These are phyloP conservation scores for Licmophora abbreviata DNA, from an alignment of 108 stramenopile genomes.

Conservation along the genomic window DNA sequence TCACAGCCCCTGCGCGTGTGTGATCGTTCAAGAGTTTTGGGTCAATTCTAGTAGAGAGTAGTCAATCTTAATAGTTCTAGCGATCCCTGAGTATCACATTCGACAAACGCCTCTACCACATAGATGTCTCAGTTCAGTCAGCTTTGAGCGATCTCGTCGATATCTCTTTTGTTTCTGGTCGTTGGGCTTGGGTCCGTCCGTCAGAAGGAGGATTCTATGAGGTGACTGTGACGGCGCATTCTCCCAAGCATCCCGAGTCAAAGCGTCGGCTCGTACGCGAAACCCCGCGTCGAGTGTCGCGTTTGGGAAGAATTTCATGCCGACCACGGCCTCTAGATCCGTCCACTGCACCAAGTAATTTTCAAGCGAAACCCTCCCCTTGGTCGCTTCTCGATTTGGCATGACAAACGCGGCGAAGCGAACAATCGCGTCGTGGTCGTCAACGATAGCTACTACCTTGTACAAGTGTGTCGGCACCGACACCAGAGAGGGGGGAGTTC, in stretches of 20 bases:
- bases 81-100: not conserved
- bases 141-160: no score
- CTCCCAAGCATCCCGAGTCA: no score
- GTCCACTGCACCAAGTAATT: constrained; percentile 72
- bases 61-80: not conserved
- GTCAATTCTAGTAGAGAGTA: not conserved
- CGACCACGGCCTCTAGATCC: constrained; percentile 71
- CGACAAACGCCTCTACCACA: no score
- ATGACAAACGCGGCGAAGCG: constrained; percentile 78
- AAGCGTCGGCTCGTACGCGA: no score
- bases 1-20: constrained; percentile 34
- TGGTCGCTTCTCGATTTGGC: constrained; percentile 41
- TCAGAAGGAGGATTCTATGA: no score
- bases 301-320: constrained; percentile 63
- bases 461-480: constrained; percentile 82
- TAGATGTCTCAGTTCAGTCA: no score
- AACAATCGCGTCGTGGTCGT: constrained; percentile 9
- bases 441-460: constrained; percentile 52
- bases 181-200: no score
- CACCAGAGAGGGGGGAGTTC: constrained; percentile 58
- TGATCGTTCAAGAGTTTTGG: constrained; percentile 1
- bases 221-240: no score
- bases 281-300: constrained; percentile 8
- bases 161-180: no score
- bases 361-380: constrained; percentile 23